Evolutionary conservation across 2,329 filamentous ascomycete genomes (phyloP), one percentile per base, ranked within the genome.

Genomic region (Pseudogymnoascus sp.): DNA sequence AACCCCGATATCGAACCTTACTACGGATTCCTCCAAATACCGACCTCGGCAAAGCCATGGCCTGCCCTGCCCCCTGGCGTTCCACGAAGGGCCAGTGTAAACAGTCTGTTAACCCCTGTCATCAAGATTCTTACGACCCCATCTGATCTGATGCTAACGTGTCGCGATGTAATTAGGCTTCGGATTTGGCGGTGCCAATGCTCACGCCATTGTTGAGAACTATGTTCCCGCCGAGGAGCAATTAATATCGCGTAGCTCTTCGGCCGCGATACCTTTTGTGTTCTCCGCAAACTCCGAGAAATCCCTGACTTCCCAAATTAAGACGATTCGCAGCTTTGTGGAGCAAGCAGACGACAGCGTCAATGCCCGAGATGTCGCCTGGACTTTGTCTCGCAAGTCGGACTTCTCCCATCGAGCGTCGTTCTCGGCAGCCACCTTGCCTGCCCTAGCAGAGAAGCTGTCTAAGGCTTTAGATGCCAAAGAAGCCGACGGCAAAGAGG

Each of bases 171-270:
- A 61, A 22, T 22, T 43, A 43, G 40, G 19, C 16, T 68, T 81
- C 53, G 78, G 78, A 0, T 79, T 77, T 26, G 78, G 78, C 6
- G 78, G 78, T 16, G 76, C 78, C 14, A 81, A 81, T 65, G 77
- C 76, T 2, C 78, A 80, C 65, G 72, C 73, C 2, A 73, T 80
- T 26, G 16, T 31, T 24, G 40, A 33, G 77, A 16, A 77, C 75
- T 46, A 76, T 76, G 22, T 80, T 79, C 22, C 31, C 0, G 10
- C 46, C 43, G 24, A 24, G 64, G 75, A 75, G 3, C 78, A 79
- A 65, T 72, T 72, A 2, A 73, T 79, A 3, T 68, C 68, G 62
- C 69, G 72, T 35, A 71, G 37, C 16, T 24, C 40, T 6, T 16
- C 24, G 22, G 3, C 40, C 16, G 16, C 62, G 10, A 31, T 61